Conservation (phyloP, 371 early-diverging fungal genomes). For the Mortierella sp. region DNA sequence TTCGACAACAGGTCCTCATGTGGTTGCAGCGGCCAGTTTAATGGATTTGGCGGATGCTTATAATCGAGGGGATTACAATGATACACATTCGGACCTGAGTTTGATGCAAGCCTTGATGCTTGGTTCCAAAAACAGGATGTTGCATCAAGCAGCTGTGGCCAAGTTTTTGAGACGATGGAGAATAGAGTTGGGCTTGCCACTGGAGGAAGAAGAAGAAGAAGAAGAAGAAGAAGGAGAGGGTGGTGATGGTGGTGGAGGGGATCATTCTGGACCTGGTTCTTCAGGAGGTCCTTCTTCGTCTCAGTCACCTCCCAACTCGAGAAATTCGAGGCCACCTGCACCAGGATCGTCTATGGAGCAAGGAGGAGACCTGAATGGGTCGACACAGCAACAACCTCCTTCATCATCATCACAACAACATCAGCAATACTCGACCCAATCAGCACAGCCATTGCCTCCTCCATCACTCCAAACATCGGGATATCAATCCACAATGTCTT, state of each 20-base stretch:
- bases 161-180: slow-evolving; percentile 51
- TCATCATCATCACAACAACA: slow-evolving; percentile 7
- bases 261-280: background rate
- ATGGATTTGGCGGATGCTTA: slow-evolving; percentile 33
- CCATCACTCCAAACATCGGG: slow-evolving; percentile 21
- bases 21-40: slow-evolving; percentile 10
- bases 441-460: slow-evolving; percentile 12
- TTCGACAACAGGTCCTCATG: too few species aligned
- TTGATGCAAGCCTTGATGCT: slow-evolving; percentile 35
- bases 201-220: slow-evolving; percentile 14
- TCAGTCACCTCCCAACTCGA: too few species aligned
- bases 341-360: background rate
- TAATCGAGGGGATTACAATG: slow-evolving; percentile 26
- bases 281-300: background rate
- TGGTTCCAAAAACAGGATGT: slow-evolving; percentile 44
- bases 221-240: too few species aligned
- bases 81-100: slow-evolving; percentile 37
- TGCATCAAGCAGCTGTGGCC: slow-evolving; percentile 39
- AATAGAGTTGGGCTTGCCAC: slow-evolving; percentile 34
- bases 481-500: slow-evolving; percentile 43
- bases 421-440: slow-evolving; percentile 7
- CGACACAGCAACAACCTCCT: background rate
- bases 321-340: background rate
- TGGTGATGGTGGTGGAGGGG: background rate
- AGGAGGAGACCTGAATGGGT: background rate